These are phyloP conservation scores for Penicillium tannophilum DNA, from an alignment of 495 filamentous ascomycete genomes.

Conservation along the genomic window DNA sequence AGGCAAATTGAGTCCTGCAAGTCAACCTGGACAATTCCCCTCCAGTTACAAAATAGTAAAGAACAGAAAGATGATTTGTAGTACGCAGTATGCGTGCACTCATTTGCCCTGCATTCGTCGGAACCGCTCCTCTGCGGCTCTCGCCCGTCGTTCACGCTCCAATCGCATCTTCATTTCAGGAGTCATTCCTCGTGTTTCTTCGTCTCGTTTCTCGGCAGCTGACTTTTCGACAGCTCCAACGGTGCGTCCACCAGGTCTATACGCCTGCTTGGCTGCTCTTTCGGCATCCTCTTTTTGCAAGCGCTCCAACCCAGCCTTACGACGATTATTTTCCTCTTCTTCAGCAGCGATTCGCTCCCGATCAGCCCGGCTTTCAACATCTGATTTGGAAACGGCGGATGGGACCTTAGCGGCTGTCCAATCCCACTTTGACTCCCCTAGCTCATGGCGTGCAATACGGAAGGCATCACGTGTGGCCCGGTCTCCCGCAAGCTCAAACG, in stretches of 20 bases:
- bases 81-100: slow-evolving; percentile 1
- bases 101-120: slow-evolving; percentile 55
- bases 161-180: slow-evolving; percentile 78
- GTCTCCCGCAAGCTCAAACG: slow-evolving; percentile 88
- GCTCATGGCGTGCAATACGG: slow-evolving; percentile 77
- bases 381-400: slow-evolving; percentile 62
- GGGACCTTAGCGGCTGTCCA: slow-evolving; percentile 80
- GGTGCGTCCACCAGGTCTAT: slow-evolving; percentile 47
- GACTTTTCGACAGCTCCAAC: slow-evolving; percentile 62
- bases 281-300: slow-evolving; percentile 67
- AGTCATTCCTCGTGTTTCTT: slow-evolving; percentile 81
- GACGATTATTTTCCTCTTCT: slow-evolving; percentile 58
- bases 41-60: neutral
- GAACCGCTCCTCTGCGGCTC: slow-evolving; percentile 87
- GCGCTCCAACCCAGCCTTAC: slow-evolving; percentile 64
- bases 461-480: slow-evolving; percentile 88
- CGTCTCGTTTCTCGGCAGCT: slow-evolving; percentile 73
- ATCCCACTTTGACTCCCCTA: slow-evolving; percentile 77
- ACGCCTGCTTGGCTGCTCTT: slow-evolving; percentile 40
- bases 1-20: too few species aligned
- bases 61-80: neutral
- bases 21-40: neutral
- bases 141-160: slow-evolving; percentile 78
- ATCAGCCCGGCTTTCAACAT: slow-evolving; percentile 65
- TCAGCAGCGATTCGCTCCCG: slow-evolving; percentile 60